Evolutionary conservation across 2,329 filamentous ascomycete species (phyloP).

Genomic region (Fonsecaea nubica): DNA sequence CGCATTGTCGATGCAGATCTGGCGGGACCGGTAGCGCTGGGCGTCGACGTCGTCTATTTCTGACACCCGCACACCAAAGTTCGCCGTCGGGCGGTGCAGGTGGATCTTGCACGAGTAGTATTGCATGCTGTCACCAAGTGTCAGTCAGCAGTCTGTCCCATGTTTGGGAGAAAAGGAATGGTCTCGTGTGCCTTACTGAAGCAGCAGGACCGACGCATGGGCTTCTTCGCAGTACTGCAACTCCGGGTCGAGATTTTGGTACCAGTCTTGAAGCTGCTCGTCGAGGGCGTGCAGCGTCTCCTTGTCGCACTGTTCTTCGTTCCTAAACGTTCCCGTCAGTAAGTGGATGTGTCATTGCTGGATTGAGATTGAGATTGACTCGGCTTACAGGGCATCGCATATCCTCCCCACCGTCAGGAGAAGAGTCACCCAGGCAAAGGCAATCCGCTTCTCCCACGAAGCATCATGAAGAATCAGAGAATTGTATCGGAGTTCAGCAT

Average conservation of each 20-base stretch:
- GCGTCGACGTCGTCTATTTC: background rate
- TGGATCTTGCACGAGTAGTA: constrained; percentile 16
- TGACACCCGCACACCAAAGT: constrained; percentile 8
- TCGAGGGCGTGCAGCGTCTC: constrained; percentile 25
- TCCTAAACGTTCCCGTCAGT: constrained; percentile 13
- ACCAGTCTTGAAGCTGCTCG: constrained; percentile 28
- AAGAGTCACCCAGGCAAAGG: constrained; percentile 30
- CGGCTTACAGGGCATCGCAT: constrained; percentile 29
- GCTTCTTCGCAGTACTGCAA: constrained; percentile 13
- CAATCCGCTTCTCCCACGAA: constrained; percentile 26
- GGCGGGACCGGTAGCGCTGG: constrained; percentile 20
- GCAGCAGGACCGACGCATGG: constrained; percentile 4
- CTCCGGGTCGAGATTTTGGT: constrained; percentile 24
- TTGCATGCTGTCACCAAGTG: constrained; percentile 8
- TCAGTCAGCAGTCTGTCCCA: background rate
- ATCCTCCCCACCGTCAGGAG: constrained; percentile 30
- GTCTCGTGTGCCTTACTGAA: constrained; percentile 4
- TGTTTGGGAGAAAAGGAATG: too few species aligned
- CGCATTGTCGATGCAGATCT: constrained; percentile 29
- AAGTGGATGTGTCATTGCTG: background rate
- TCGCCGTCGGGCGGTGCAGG: constrained; percentile 19
- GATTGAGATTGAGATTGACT: too few species aligned
- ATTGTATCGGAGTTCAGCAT: constrained; percentile 13
- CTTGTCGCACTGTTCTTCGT: constrained; percentile 17
- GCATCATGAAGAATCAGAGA: background rate